phyloP scores from a whole-genome alignment of 2,329 filamentous ascomycete genomes.

The Hymenoscyphus infarciens region DNA sequence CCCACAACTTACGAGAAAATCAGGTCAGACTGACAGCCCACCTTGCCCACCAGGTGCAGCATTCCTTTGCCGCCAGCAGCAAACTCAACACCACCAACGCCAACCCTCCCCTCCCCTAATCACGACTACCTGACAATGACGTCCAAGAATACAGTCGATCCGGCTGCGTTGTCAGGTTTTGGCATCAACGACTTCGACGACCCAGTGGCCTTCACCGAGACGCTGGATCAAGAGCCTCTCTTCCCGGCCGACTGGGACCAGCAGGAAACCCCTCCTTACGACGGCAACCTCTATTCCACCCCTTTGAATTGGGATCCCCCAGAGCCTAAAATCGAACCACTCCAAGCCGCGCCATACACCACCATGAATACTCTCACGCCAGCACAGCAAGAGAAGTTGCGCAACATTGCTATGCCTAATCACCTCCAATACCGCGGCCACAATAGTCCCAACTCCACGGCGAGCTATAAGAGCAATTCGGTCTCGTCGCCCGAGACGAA shows the following conservation, averaged over 20 bases:
- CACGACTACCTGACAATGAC: conserved; percentile 19
- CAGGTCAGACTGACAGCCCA: conserved; percentile 11
- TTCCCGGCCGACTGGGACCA: conserved; percentile 25
- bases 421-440: conserved; percentile 51
- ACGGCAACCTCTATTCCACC: conserved; percentile 33
- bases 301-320: conserved; percentile 35
- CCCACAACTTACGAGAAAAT: conserved; percentile 8
- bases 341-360: conserved; percentile 20
- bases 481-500: conserved; percentile 59
- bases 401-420: conserved; percentile 61
- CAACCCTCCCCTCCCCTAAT: background rate
- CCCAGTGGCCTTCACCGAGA: conserved; percentile 25
- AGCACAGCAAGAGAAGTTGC: conserved; percentile 58
- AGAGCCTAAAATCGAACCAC: conserved; percentile 27
- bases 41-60: background rate
- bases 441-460: conserved; percentile 54
- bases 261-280: conserved; percentile 31
- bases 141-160: conserved; percentile 26
- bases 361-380: conserved; percentile 47
- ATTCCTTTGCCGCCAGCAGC: background rate
- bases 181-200: conserved; percentile 27
- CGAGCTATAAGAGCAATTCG: conserved; percentile 43
- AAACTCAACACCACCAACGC: background rate
- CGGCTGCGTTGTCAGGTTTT: conserved; percentile 27
- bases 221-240: conserved; percentile 20